These are phyloP conservation scores for Lichtheimia corymbifera DNA, from an alignment of 371 early-diverging fungal species.

Conservation along the genomic window DNA sequence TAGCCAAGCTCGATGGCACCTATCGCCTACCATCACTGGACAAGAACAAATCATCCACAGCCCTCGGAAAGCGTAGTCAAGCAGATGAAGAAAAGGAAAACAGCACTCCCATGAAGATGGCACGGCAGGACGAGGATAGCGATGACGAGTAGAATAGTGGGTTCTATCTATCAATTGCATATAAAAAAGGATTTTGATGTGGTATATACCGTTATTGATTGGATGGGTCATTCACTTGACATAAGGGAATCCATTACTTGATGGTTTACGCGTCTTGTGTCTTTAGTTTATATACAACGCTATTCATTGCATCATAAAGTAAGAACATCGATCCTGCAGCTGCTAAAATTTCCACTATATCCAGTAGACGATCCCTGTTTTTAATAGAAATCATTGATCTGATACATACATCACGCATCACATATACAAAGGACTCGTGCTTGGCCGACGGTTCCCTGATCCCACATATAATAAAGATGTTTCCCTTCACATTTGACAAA, in stretches of 20 bases:
- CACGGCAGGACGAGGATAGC: conserved; percentile 21
- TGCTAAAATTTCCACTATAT: too few relatives aligned
- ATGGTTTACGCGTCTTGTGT: too few relatives aligned
- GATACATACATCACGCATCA: too few relatives aligned
- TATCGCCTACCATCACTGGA: conserved; percentile 36
- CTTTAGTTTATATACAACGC: too few relatives aligned
- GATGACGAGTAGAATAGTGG: conserved; percentile 32
- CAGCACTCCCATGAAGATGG: conserved; percentile 22
- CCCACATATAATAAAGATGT: too few relatives aligned
- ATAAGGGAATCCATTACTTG: background rate
- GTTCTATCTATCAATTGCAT: background rate
- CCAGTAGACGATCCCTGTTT: too few relatives aligned
- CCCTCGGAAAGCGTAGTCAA: conserved; percentile 22
- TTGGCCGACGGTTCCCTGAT: too few relatives aligned
- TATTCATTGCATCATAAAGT: too few relatives aligned
- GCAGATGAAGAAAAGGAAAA: conserved; percentile 20
- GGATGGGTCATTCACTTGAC: background rate
- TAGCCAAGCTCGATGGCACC: conserved; percentile 74
- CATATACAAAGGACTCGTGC: too few relatives aligned
- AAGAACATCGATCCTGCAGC: too few relatives aligned
- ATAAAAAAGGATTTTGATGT: background rate
- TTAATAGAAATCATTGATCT: too few relatives aligned
- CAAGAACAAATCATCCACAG: conserved; percentile 13
- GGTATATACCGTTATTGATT: background rate
- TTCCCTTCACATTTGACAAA: too few relatives aligned